These are phyloP conservation scores for Ceratocystis ficicola DNA, from an alignment of 2,329 filamentous ascomycete species.

Conservation along the genomic window DNA sequence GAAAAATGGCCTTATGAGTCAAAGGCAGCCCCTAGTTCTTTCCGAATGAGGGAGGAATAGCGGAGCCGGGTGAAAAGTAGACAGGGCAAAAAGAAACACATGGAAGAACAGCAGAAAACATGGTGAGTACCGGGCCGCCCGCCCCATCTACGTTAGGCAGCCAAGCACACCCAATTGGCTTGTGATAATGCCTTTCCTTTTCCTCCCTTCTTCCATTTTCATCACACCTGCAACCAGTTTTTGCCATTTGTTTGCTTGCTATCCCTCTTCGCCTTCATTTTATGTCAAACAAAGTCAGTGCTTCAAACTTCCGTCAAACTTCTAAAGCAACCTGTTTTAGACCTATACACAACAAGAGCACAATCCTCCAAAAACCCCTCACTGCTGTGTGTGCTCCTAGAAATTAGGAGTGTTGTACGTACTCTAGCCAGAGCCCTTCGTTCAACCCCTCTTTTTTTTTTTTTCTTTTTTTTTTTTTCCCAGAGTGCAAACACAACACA, in stretches of 20 bases:
- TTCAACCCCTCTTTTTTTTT: too few species aligned
- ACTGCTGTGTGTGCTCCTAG: too few species aligned
- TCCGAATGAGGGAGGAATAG: not conserved
- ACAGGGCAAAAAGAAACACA: not conserved
- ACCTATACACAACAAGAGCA: too few species aligned
- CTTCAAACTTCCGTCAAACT: slow-evolving; percentile 2
- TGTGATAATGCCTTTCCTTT: not conserved
- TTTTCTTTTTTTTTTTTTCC: too few species aligned
- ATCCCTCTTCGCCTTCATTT: not conserved
- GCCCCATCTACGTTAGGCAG: not conserved
- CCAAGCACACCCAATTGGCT: not conserved
- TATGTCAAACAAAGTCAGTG: not conserved
- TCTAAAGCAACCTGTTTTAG: not conserved
- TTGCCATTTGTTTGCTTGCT: not conserved
- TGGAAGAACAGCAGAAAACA: not conserved
- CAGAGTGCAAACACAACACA: not conserved
- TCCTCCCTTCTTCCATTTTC: too few species aligned
- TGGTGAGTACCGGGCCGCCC: not conserved
- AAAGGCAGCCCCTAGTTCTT: not conserved
- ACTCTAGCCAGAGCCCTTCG: too few species aligned
- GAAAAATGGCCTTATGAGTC: slow-evolving; percentile 1
- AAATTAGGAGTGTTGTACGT: too few species aligned
- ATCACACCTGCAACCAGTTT: not conserved
- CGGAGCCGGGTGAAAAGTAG: not conserved
- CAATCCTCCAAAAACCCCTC: too few species aligned